Base-by-base conservation (phyloP, 108 stramenopile genomes). In the Fragilariopsis cylindrus region DNA sequence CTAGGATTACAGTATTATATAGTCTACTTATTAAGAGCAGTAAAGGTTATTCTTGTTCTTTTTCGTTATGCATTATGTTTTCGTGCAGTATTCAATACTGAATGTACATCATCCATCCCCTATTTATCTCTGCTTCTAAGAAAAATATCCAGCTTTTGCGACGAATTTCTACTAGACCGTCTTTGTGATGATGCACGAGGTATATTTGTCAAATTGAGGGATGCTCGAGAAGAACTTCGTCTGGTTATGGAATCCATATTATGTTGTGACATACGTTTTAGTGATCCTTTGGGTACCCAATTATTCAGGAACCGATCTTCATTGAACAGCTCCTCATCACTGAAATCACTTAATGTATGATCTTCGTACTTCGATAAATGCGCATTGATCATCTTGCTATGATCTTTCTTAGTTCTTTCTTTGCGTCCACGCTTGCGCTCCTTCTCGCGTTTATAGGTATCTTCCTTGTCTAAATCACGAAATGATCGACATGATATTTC, bases 391-490 rank as follows among this genome's bases (percentile, higher is more conserved):
- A 9, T 56, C 55, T 56, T 56, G 68, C 18, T 56, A 18, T 52
- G 48, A 44, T 75, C 54, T 41, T 72, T 68, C 18, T 47, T 57
- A 4, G 44, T 19, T 62, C 72, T 60, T 60, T 81, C 76, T 16
- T 45, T 42, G 4, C 81, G 71, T 13, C 76, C 53, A n/a, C 55
- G 50, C 48, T 64, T 60, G 18, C 81, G 73, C 47, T 82, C 81
- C 3, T 19, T 56, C 41, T 69, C 69, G 57, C 81, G 68, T 11
- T 13, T 43, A 12, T 53, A 52, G 3, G 47, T 18, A 48, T 82
- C 81, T 44, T 75, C 45, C 48, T n/a, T 52, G 54, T 82, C 81
- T 18, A 78, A 69, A 16, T 77, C 69, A 7, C 60, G 58, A 52
- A 73, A 81, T n/a, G n/a, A 19, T 11, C 42, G 45, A 30, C 44